Percentiles rank a stretch among this genome's conserved stretches.
Evolutionary conservation across 1,284 basidiomycete species (phyloP).

Genomic region (Tilletiopsis washingtonensis): DNA sequence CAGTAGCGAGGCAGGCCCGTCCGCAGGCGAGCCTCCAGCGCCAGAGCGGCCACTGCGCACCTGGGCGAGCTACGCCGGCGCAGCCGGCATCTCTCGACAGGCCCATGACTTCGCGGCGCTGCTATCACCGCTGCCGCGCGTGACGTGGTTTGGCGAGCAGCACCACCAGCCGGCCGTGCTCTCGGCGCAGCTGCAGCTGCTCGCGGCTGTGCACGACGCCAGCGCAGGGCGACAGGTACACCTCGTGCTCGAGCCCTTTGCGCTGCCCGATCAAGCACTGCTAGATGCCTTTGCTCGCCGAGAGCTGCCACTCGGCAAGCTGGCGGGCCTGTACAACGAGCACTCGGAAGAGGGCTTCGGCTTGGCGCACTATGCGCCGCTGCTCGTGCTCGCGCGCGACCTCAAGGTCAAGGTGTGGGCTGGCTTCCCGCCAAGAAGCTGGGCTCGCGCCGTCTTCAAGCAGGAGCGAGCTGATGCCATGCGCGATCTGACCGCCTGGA

Average conservation of each 20-base stretch:
- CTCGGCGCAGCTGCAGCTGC: conserved; percentile 23
- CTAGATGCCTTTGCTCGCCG: conserved; percentile 15
- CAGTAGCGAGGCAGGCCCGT: no score
- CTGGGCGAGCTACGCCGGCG: no score
- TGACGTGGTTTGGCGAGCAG: conserved; percentile 35
- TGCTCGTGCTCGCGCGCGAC: conserved; percentile 31
- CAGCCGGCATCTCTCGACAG: no score
- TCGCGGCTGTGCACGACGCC: conserved; percentile 14
- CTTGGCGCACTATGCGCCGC: conserved; percentile 26
- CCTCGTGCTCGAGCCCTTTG: conserved; percentile 33
- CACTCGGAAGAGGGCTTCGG: conserved; percentile 24
- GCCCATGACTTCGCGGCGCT: no score
- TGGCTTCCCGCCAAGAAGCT: conserved; percentile 29
- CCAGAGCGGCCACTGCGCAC: no score
- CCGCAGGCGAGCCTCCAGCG: no score
- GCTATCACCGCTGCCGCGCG: no score
- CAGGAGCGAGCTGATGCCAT: not conserved
- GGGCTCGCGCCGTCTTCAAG: conserved; percentile 22
- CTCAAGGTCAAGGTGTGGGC: conserved; percentile 28
- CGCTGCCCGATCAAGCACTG: conserved; percentile 25
- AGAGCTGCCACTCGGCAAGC: conserved; percentile 7
- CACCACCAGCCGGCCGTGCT: conserved; percentile 35
- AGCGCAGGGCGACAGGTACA: conserved; percentile 18
- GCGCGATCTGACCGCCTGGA: not conserved
- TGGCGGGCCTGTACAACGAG: conserved; percentile 10